phyloP scores from a whole-genome alignment of 2,329 filamentous ascomycete species.

The Tolypocladium paradoxum region DNA sequence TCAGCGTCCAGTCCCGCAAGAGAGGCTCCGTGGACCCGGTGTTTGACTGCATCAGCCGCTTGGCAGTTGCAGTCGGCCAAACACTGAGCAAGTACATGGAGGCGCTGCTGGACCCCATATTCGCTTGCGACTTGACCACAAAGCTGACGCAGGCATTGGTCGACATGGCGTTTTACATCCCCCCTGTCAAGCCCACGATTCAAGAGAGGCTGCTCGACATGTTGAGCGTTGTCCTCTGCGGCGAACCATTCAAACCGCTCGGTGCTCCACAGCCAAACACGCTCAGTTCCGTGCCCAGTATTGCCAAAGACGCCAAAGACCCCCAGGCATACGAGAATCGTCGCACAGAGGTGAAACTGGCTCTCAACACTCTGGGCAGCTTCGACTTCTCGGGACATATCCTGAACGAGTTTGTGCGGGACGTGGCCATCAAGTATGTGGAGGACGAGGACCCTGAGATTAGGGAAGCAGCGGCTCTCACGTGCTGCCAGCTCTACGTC shows the following conservation, averaged over 20 bases:
- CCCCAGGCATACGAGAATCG: constrained; percentile 68
- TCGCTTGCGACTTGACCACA: constrained; percentile 87
- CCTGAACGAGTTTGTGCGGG: constrained; percentile 94
- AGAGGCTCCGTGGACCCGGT: constrained; percentile 63
- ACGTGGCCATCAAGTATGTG: constrained; percentile 96
- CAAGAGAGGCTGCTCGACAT: constrained; percentile 91
- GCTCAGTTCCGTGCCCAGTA: constrained; percentile 70
- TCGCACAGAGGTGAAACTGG: constrained; percentile 82
- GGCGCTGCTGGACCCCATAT: constrained; percentile 87
- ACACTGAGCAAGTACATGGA: constrained; percentile 98
- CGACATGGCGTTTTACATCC: constrained; percentile 98
- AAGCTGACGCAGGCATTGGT: constrained; percentile 91
- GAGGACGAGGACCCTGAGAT: constrained; percentile 93
- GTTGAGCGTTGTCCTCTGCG: constrained; percentile 86
- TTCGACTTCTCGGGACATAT: constrained; percentile 93
- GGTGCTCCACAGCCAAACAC: constrained; percentile 79
- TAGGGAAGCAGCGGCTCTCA: constrained; percentile 85
- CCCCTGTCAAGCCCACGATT: constrained; percentile 82
- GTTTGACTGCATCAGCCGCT: constrained; percentile 94
- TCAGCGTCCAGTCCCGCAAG: constrained; percentile 66
- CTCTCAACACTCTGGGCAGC: constrained; percentile 89
- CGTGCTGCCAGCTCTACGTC: constrained; percentile 95
- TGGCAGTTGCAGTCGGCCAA: constrained; percentile 90
- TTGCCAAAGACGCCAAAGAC: constrained; percentile 79
- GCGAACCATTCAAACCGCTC: constrained; percentile 82